phyloP scores from a whole-genome alignment of 148 eudicot genomes.

The Rhododendron mucronatum region DNA sequence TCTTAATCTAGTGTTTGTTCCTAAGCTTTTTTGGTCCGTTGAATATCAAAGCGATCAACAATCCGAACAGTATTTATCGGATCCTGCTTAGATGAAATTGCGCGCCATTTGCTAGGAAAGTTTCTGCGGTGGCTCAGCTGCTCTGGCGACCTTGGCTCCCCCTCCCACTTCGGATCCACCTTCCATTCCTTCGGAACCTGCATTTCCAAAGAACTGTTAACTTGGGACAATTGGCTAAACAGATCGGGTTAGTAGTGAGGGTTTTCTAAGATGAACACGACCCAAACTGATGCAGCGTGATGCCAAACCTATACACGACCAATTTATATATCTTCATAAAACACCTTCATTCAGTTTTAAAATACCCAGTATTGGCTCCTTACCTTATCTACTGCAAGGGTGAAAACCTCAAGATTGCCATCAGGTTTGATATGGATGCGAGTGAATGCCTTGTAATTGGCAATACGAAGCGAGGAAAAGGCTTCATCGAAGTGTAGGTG shows the following conservation, averaged over 20 bases:
- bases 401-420: slow-evolving; percentile 88
- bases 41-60: slow-evolving; percentile 59
- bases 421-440: slow-evolving; percentile 68
- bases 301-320: background rate
- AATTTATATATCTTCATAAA: too few relatives aligned
- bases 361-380: background rate
- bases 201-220: background rate
- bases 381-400: slow-evolving; percentile 99
- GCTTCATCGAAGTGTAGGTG: slow-evolving; percentile 99
- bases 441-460: slow-evolving; percentile 94
- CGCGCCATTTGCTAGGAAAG: slow-evolving; percentile 81
- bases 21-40: slow-evolving; percentile 17
- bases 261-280: background rate
- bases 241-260: background rate
- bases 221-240: background rate
- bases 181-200: slow-evolving; percentile 98
- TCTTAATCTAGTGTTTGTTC: slow-evolving; percentile 10
- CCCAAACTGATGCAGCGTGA: background rate
- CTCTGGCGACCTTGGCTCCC: slow-evolving; percentile 44
- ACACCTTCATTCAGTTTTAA: background rate
- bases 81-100: slow-evolving; percentile 48
- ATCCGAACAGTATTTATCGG: slow-evolving; percentile 62
- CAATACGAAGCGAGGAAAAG: slow-evolving; percentile 94
- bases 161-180: slow-evolving; percentile 84
- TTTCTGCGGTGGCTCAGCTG: slow-evolving; percentile 47